phyloP scores from a whole-genome alignment of 1,284 basidiomycete genomes.

The Ceratorhiza oryzae-sativae region DNA sequence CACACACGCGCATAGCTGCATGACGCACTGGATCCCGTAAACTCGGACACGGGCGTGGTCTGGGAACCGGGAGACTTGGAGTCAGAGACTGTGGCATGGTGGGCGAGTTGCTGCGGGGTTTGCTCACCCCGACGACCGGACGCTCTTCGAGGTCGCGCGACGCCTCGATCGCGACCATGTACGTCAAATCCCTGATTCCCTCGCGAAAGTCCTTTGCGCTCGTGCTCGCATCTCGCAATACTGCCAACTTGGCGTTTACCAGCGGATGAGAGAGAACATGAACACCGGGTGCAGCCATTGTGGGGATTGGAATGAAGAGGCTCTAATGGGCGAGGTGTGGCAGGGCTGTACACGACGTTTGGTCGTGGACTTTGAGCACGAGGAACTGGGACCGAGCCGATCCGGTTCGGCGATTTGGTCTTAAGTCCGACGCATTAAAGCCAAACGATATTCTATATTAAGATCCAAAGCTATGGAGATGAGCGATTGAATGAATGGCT shows the following conservation, averaged over 20 bases:
- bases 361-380: conserved; percentile 7
- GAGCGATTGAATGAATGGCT: conserved; percentile 1
- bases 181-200: conserved; percentile 73
- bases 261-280: conserved; percentile 75
- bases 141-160: conserved; percentile 67
- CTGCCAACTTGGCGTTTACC: conserved; percentile 73
- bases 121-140: conserved; percentile 65
- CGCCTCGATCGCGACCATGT: conserved; percentile 78
- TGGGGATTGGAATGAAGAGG: not conserved
- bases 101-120: not conserved
- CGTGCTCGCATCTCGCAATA: conserved; percentile 69
- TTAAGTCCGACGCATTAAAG: conserved; percentile 25
- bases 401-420: conserved; percentile 28
- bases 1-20: too few relatives aligned
- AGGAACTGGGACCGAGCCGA: conserved; percentile 6
- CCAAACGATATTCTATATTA: conserved; percentile 10
- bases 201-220: conserved; percentile 79
- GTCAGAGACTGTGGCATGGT: not conserved
- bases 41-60: conserved; percentile 71
- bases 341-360: conserved; percentile 20
- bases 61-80: conserved; percentile 45
- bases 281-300: conserved; percentile 49
- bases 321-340: not conserved
- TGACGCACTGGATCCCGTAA: conserved; percentile 57
- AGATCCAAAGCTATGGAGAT: conserved; percentile 24